These are phyloP conservation scores for Cryphonectria parasitica DNA, from an alignment of 2,329 filamentous ascomycete genomes.

Conservation along the genomic window DNA sequence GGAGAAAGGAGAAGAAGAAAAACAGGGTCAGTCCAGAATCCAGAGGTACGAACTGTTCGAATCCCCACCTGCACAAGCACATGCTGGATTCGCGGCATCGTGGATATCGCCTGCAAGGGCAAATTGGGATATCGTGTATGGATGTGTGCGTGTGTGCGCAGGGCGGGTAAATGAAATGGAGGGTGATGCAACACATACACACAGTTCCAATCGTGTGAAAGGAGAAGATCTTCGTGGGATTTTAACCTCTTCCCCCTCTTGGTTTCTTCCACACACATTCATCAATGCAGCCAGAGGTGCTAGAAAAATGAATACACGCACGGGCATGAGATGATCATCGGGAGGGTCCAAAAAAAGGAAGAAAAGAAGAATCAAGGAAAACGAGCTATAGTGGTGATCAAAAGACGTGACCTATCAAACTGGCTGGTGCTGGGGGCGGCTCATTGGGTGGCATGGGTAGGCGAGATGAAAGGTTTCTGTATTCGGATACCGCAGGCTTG, in stretches of 20 bases:
- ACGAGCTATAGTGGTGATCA: neutral
- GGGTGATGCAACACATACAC: neutral
- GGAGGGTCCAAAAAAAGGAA: neutral
- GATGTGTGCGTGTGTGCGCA: neutral
- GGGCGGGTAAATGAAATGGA: neutral
- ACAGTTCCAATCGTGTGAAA: neutral
- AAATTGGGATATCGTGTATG: constrained; percentile 17
- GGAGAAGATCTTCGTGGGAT: neutral
- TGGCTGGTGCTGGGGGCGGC: neutral
- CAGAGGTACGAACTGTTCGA: neutral
- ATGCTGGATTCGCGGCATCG: constrained; percentile 2
- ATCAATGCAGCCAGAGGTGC: neutral
- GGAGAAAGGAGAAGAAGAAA: neutral
- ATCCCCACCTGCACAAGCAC: neutral
- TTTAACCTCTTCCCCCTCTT: neutral
- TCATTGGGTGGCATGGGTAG: constrained; percentile 1
- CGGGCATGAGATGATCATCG: neutral
- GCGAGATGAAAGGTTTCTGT: constrained; percentile 16
- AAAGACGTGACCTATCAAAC: constrained; percentile 5
- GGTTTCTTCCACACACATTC: neutral
- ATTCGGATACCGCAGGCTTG: neutral
- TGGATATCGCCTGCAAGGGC: constrained; percentile 24
- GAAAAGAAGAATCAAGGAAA: neutral
- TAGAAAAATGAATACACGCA: neutral
- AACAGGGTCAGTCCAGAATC: neutral